A percentile compares a stretch with the other conserved stretches of the same genome.
phyloP scores from a whole-genome alignment of 768 basidiomycete genomes.

The Antrodiella citrinella region DNA sequence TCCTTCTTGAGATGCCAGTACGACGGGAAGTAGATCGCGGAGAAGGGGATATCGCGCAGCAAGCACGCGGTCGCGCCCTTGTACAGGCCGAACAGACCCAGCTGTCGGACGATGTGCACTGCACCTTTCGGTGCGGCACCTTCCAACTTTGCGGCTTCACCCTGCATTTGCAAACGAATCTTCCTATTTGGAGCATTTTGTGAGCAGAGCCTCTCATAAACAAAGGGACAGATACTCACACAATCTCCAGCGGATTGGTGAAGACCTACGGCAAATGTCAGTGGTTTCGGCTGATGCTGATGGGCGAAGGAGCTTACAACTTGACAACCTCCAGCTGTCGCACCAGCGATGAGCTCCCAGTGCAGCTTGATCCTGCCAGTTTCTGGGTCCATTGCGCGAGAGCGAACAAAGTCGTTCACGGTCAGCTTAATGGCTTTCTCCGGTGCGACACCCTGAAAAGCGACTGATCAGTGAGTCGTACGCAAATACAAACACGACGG shows the following conservation, averaged over 20 bases:
- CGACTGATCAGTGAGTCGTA: background rate
- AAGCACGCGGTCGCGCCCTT: constrained; percentile 90
- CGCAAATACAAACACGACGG: constrained; percentile 1
- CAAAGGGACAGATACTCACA: constrained; percentile 37
- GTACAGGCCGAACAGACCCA: constrained; percentile 91
- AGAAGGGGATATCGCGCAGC: constrained; percentile 94
- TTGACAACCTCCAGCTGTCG: constrained; percentile 92
- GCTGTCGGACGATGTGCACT: constrained; percentile 83
- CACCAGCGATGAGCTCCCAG: constrained; percentile 94
- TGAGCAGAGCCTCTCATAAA: too few relatives aligned
- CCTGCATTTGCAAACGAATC: constrained; percentile 92
- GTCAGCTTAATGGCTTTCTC: constrained; percentile 99
- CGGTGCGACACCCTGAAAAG: constrained; percentile 76
- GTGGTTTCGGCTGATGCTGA: background rate
- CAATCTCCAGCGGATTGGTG: constrained; percentile 95
- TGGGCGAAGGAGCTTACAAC: constrained; percentile 55
- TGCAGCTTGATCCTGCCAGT: constrained; percentile 86
- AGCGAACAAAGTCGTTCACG: constrained; percentile 86
- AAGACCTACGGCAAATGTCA: constrained; percentile 55
- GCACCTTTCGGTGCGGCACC: constrained; percentile 80
- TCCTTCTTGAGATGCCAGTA: constrained; percentile 91
- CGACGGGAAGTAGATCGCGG: constrained; percentile 84
- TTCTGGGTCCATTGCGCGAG: constrained; percentile 83
- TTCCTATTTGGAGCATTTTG: constrained; percentile 40
- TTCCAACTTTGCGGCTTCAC: constrained; percentile 84